Evolutionary conservation across 208 protist genomes (phyloP), one percentile per base, ranked within the genome.

Genomic region (Kentomonas sorsogonicus): DNA sequence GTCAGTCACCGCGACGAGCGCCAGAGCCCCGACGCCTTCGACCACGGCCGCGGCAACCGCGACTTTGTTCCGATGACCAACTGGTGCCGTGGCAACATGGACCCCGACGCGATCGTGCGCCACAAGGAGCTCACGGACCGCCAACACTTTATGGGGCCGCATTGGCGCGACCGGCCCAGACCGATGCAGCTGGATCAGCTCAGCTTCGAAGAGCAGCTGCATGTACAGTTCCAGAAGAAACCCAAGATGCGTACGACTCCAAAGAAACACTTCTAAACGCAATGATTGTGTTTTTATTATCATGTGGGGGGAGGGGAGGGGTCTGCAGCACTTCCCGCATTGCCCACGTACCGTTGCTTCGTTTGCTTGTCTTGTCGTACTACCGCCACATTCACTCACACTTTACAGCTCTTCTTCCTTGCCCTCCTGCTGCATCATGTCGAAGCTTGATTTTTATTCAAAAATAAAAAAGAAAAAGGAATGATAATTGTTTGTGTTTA

Each of bases 41-140:
- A 83, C 23, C 83, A 91, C 56, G 77, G 84, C 16, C 59, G 77
- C 0, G 66, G 66, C 22, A 87, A 86, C 36, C 79, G 89, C 9
- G 84, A 91, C 53, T 95, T 95, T 79, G 89, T 95, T n/a, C 89
- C 89, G 25, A 89, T 95, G 85, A 87, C 82, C 5, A 95, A 95
- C 62, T 95, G 89, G 85, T 83, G 89, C 7, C 81, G 78, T 46
- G 75, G 74, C 9, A 95, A 95, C 54, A 93, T 95, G 77, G 89
- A 95, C 58, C 89, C 89, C 0, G 89, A 95, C 39, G 83, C 81
- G 4, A 72, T 90, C 4, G 69, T 79, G 29, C 77, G 81, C 64
- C 84, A 95, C 74, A 95, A 95, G 67, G 84, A 94, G 62, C 58
- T 93, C 27, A 84, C 77, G 10, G 85, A 93, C 40, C 69, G 79